A percentile compares a stretch with the other conserved stretches of the same genome.
Conservation (phyloP, 805 yeast species). For the Monosporozyma siamensis region DNA sequence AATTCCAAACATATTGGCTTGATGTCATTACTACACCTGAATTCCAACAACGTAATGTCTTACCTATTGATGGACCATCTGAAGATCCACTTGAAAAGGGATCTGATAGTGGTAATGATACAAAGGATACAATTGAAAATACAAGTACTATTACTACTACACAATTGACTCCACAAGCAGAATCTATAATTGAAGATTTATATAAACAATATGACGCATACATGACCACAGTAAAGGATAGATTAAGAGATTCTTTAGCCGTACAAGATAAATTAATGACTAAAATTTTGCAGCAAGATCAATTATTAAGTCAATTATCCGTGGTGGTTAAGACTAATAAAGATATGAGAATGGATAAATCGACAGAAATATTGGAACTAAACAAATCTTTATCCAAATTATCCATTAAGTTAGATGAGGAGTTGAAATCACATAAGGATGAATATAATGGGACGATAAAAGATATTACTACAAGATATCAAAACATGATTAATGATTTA, state of each 20-base stretch:
- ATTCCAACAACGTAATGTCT: neutral
- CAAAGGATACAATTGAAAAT: neutral
- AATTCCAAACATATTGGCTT: neutral
- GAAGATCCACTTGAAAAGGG: neutral
- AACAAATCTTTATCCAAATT: neutral
- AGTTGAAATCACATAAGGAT: neutral
- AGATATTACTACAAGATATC: neutral
- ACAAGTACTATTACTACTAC: conserved; percentile 11
- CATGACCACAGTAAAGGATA: conserved; percentile 18
- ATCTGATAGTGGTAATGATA: neutral
- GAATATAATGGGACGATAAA: neutral
- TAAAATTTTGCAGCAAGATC: conserved; percentile 19
- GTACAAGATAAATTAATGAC: conserved; percentile 13
- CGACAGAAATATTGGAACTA: neutral
- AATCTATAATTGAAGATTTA: conserved; percentile 21
- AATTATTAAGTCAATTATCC: conserved; percentile 8
- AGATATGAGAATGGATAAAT: neutral
- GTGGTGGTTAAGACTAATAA: neutral
- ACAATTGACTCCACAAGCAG: conserved; percentile 17
- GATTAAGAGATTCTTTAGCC: conserved; percentile 14
- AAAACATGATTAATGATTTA: neutral
- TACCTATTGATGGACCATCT: neutral
- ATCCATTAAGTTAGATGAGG: neutral
- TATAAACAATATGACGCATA: conserved; percentile 26
- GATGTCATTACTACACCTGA: neutral